A percentile compares a stretch with the other conserved stretches of the same genome.
Conservation (phyloP, 2,329 filamentous ascomycete genomes). For the Fusarium denticulatum region DNA sequence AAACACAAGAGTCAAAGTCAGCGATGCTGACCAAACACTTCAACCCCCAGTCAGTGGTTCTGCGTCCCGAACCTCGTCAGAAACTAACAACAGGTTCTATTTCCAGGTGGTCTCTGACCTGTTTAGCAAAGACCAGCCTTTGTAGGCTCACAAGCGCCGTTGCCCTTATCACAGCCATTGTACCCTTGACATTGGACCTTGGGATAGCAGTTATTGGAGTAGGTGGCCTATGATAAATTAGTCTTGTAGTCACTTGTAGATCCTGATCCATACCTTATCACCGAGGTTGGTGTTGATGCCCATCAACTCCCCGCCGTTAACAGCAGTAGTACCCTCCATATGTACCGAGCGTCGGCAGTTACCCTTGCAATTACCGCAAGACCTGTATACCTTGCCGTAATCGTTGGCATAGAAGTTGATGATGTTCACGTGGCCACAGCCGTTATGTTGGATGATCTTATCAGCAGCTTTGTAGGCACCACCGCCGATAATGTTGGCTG, state of each 20-base stretch:
- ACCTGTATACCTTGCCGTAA: slow-evolving; percentile 56
- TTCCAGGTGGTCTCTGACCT: too few species aligned
- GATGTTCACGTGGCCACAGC: slow-evolving; percentile 55
- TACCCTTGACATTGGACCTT: slow-evolving; percentile 45
- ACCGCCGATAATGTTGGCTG: slow-evolving; percentile 54
- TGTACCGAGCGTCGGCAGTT: slow-evolving; percentile 56
- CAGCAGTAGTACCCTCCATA: slow-evolving; percentile 54
- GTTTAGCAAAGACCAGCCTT: slow-evolving; percentile 36
- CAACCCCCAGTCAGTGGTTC: too few species aligned
- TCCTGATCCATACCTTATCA: slow-evolving; percentile 21
- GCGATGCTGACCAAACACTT: too few species aligned
- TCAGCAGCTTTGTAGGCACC: slow-evolving; percentile 57
- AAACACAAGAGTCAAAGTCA: too few species aligned
- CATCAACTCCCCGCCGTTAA: slow-evolving; percentile 54
- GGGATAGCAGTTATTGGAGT: slow-evolving; percentile 45
- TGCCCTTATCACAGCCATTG: slow-evolving; percentile 44
- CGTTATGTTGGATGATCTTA: slow-evolving; percentile 61
- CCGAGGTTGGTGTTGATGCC: slow-evolving; percentile 55
- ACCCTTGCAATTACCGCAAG: slow-evolving; percentile 41
- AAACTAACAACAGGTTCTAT: too few species aligned
- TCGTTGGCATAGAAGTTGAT: slow-evolving; percentile 53
- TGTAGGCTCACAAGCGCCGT: slow-evolving; percentile 43
- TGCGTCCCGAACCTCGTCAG: too few species aligned
- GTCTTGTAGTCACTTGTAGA: fast-evolving
- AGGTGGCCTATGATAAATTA: slow-evolving; percentile 33